Evolutionary conservation across 2,329 filamentous ascomycete genomes (phyloP).

Genomic region (Hymenoscyphus fraxineus): DNA sequence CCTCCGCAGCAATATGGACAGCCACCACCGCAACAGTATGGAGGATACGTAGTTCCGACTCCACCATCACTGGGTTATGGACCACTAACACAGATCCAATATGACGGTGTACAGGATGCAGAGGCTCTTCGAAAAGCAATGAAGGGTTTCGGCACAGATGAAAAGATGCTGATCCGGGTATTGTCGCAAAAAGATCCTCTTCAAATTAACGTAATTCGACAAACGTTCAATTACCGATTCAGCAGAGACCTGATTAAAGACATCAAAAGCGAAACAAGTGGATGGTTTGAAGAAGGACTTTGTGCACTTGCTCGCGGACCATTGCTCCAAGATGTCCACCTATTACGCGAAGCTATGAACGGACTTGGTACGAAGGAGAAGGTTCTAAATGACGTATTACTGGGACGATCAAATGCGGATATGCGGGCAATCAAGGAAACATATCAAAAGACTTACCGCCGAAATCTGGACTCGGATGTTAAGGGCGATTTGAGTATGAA

Average conservation of each 20-base stretch:
- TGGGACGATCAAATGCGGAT: constrained; percentile 82
- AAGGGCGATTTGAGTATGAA: constrained; percentile 78
- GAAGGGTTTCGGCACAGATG: constrained; percentile 91
- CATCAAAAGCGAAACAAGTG: constrained; percentile 71
- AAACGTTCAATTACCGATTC: constrained; percentile 62
- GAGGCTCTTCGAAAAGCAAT: constrained; percentile 74
- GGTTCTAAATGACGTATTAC: constrained; percentile 80
- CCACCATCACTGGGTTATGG: constrained; percentile 72
- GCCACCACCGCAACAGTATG: constrained; percentile 14
- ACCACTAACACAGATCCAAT: constrained; percentile 63
- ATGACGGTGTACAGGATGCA: constrained; percentile 66
- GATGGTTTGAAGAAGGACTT: constrained; percentile 71
- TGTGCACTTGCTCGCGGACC: constrained; percentile 76
- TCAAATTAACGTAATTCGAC: constrained; percentile 66
- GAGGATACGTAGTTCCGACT: constrained; percentile 47
- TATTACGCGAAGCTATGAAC: constrained; percentile 67
- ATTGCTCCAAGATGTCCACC: constrained; percentile 69
- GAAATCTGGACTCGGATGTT: constrained; percentile 67
- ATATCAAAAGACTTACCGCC: constrained; percentile 66
- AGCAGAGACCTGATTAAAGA: constrained; percentile 69
- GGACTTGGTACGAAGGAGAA: constrained; percentile 83
- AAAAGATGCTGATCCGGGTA: constrained; percentile 67
- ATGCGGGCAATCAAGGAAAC: constrained; percentile 78
- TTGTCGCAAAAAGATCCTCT: constrained; percentile 72
- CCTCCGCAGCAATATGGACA: constrained; percentile 10